Percentiles rank a stretch among this genome's conserved stretches.
Conservation (phyloP, 2,329 filamentous ascomycete species). For the Nemania sp. region DNA sequence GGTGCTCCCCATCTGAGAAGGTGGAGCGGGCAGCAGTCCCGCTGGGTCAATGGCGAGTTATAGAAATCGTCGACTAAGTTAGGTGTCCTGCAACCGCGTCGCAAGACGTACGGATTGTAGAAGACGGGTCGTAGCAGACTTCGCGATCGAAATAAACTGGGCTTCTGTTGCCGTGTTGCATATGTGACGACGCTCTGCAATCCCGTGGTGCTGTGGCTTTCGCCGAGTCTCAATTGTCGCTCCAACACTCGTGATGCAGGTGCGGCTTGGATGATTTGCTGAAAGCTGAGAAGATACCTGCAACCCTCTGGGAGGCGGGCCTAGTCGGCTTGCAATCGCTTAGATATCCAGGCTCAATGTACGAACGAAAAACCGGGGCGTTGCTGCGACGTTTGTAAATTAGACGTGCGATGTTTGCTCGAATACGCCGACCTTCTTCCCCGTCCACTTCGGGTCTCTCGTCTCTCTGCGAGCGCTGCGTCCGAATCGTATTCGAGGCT, state of each 20-base stretch:
- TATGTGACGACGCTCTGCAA: not conserved
- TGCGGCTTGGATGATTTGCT: constrained; percentile 2
- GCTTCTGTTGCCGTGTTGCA: constrained; percentile 2
- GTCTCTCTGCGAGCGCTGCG: constrained; percentile 2
- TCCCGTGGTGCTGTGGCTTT: not conserved
- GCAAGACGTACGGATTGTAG: constrained; percentile 17
- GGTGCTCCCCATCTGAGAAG: constrained; percentile 59
- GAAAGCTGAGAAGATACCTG: constrained; percentile 1
- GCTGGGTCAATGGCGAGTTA: constrained; percentile 23
- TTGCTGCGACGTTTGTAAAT: constrained; percentile 9
- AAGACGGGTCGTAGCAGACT: not conserved
- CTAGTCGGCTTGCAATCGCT: constrained; percentile 5
- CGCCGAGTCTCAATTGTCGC: not conserved
- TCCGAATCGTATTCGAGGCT: constrained; percentile 10
- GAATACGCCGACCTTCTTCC: constrained; percentile 9
- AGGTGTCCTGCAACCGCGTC: constrained; percentile 19
- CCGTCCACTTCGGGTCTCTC: constrained; percentile 18
- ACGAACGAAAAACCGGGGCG: constrained; percentile 15
- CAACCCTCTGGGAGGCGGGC: no score
- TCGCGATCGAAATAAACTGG: constrained; percentile 9
- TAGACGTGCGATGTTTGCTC: not conserved
- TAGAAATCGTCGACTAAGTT: constrained; percentile 4
- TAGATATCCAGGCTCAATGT: constrained; percentile 3
- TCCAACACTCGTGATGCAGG: not conserved
- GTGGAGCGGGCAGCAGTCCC: constrained; percentile 33